These are phyloP conservation scores for Trichoderma arundinaceum DNA, from an alignment of 2,329 filamentous ascomycete species.

Conservation along the genomic window DNA sequence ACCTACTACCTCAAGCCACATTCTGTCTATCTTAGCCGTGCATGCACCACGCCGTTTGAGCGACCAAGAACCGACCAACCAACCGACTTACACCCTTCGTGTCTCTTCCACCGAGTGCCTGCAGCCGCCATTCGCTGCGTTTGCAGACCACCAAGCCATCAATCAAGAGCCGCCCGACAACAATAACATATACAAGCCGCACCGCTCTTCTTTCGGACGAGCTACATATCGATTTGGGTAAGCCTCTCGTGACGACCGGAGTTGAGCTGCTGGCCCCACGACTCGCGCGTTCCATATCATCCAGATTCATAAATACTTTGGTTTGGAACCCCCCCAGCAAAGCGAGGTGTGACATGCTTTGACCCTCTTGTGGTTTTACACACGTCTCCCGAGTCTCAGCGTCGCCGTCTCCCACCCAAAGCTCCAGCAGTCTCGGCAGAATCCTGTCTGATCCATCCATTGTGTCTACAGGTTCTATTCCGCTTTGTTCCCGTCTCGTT, in stretches of 20 bases:
- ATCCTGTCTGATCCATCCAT: slow-evolving; percentile 10
- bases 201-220: slow-evolving; percentile 14
- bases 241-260: slow-evolving; percentile 6
- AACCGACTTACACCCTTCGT: slow-evolving; percentile 35
- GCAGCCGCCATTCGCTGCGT: slow-evolving; percentile 27
- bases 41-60: slow-evolving; percentile 26
- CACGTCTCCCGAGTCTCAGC: slow-evolving; percentile 8
- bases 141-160: slow-evolving; percentile 16
- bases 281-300: slow-evolving; percentile 15
- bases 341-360: slow-evolving; percentile 12
- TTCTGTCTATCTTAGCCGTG: slow-evolving; percentile 27
- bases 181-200: slow-evolving; percentile 25
- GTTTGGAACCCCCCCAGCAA: background rate
- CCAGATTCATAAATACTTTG: slow-evolving; percentile 21
- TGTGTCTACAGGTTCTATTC: background rate
- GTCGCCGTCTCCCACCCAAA: slow-evolving; percentile 1
- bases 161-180: slow-evolving; percentile 26
- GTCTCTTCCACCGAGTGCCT: slow-evolving; percentile 14
- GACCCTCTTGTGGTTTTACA: slow-evolving; percentile 2
- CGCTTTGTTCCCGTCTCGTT: background rate
- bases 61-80: slow-evolving; percentile 27
- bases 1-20: slow-evolving; percentile 20
- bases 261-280: slow-evolving; percentile 9
- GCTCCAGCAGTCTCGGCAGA: background rate
- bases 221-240: slow-evolving; percentile 13